phyloP scores from a whole-genome alignment of 2,329 filamentous ascomycete genomes.

The Teratosphaeria pseudoeucalypti region DNA sequence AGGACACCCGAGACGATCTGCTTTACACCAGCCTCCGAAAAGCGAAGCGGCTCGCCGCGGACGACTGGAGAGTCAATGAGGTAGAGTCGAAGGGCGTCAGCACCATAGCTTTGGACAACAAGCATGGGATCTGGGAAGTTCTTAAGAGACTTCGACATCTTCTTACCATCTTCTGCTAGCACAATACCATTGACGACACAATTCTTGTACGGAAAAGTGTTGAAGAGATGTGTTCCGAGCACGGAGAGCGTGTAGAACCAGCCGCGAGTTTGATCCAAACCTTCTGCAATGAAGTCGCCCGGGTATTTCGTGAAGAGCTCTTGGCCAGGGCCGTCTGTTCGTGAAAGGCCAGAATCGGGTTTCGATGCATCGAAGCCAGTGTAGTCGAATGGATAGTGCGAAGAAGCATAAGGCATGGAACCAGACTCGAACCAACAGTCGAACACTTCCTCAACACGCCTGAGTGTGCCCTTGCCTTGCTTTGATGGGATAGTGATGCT shows the following conservation, averaged over 20 bases:
- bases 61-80: constrained; percentile 96
- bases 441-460: constrained; percentile 77
- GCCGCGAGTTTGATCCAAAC: constrained; percentile 83
- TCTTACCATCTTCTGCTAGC: constrained; percentile 88
- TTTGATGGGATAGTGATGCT: constrained; percentile 88
- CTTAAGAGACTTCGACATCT: constrained; percentile 96
- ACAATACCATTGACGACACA: constrained; percentile 96
- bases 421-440: constrained; percentile 97
- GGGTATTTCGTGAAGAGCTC: constrained; percentile 73
- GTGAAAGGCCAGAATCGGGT: constrained; percentile 18
- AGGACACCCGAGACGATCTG: constrained; percentile 89
- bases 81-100: constrained; percentile 87
- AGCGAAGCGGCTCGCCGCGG: constrained; percentile 76
- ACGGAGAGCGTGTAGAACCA: constrained; percentile 96
- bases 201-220: constrained; percentile 79
- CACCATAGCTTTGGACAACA: constrained; percentile 80
- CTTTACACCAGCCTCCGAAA: constrained; percentile 87
- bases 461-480: constrained; percentile 72
- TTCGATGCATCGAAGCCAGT: constrained; percentile 42
- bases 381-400: constrained; percentile 89
- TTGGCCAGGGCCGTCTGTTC: constrained; percentile 21
- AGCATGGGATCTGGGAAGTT: constrained; percentile 85
- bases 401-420: constrained; percentile 86
- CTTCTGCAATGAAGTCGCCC: constrained; percentile 89
- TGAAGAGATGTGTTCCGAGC: constrained; percentile 78